phyloP scores from a whole-genome alignment of 2,329 filamentous ascomycete species.

The Metarhizium robertsii region DNA sequence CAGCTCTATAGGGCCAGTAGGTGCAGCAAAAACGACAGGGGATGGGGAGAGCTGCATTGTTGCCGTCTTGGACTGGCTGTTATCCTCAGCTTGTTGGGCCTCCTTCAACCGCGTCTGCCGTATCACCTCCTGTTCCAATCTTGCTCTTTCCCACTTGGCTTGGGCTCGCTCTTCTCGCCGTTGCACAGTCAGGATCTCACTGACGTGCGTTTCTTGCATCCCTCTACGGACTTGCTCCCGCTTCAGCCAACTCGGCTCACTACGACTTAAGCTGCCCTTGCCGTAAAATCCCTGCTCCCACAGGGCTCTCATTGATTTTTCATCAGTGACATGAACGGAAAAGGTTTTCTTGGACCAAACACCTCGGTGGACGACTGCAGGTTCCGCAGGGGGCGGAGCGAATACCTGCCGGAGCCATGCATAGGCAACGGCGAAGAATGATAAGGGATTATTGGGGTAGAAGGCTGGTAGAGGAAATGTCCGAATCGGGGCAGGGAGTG shows the following conservation, averaged over 20 bases:
- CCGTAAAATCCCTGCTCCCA: constrained; percentile 99
- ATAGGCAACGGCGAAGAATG: constrained; percentile 70
- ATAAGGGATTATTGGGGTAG: constrained; percentile 87
- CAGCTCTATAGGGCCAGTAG: constrained; percentile 35
- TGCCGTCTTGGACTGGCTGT: constrained; percentile 9
- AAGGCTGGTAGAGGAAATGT: constrained; percentile 79
- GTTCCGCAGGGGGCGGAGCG: constrained; percentile 55
- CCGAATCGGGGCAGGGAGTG: constrained; percentile 68
- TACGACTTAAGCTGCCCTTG: constrained; percentile 85
- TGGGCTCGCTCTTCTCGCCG: constrained; percentile 72
- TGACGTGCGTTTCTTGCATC: constrained; percentile 56
- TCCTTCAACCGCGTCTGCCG: constrained; percentile 53
- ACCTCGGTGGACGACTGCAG: constrained; percentile 56
- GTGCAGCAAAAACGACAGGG: constrained; percentile 16
- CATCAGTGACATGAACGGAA: constrained; percentile 76
- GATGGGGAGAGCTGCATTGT: not conserved
- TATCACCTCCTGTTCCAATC: constrained; percentile 75
- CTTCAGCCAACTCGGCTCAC: constrained; percentile 88
- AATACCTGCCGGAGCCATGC: constrained; percentile 68
- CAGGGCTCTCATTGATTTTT: constrained; percentile 63
- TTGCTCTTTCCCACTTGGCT: constrained; percentile 87
- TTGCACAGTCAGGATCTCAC: constrained; percentile 69
- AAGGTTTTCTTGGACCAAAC: constrained; percentile 75
- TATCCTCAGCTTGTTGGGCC: constrained; percentile 21
- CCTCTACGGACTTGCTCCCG: constrained; percentile 68